Conservation (phyloP, 1,284 basidiomycete species). For the Filobasidium uniguttulatum region DNA sequence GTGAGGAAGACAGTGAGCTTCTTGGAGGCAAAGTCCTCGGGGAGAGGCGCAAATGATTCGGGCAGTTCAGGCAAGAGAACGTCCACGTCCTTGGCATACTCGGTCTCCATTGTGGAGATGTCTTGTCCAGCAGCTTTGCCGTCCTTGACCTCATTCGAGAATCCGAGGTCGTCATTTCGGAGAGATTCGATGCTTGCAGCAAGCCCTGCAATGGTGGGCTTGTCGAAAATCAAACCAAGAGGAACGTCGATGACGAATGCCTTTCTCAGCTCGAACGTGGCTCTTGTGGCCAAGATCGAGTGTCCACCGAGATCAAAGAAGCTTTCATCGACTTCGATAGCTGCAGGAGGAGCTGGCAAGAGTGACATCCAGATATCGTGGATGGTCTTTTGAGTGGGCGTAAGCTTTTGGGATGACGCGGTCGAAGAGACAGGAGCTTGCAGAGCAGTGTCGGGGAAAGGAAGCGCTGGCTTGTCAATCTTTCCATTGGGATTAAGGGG, state of each 20-base stretch:
- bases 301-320: constrained; percentile 99
- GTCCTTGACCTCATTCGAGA: constrained; percentile 40
- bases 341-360: constrained; percentile 63
- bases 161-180: constrained; percentile 65
- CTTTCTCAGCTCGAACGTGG: constrained; percentile 95
- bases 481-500: constrained; percentile 98
- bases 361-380: constrained; percentile 70
- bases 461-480: constrained; percentile 94
- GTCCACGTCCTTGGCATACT: constrained; percentile 70
- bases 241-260: constrained; percentile 82
- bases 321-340: constrained; percentile 77
- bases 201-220: constrained; percentile 73
- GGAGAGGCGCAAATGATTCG: constrained; percentile 46
- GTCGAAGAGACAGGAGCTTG: constrained; percentile 26
- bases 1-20: constrained; percentile 78
- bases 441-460: constrained; percentile 94
- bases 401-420: constrained; percentile 32
- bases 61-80: constrained; percentile 49
- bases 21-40: constrained; percentile 44
- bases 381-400: constrained; percentile 66
- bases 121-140: constrained; percentile 21
- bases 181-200: constrained; percentile 66
- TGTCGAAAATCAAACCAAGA: constrained; percentile 81
- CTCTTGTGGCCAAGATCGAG: constrained; percentile 90
- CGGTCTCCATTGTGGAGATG: constrained; percentile 18